Evolutionary conservation across 2,329 filamentous ascomycete genomes (phyloP).

Genomic region (Neofusicoccum umdonicola): DNA sequence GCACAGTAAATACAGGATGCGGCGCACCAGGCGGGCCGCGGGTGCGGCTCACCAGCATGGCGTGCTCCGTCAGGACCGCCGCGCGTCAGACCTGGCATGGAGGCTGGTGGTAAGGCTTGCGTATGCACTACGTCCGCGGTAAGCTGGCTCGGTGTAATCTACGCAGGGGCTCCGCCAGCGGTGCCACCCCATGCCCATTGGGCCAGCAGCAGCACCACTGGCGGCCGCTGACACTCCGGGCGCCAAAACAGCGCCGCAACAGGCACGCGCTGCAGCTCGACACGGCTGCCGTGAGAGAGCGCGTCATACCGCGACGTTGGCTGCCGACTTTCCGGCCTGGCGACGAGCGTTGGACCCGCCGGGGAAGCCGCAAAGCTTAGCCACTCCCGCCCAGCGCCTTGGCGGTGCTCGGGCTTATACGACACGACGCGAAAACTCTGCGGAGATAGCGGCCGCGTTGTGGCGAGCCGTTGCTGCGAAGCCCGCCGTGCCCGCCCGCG

Average conservation of each 20-base stretch:
- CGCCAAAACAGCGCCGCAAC: not conserved
- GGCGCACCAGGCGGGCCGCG: not conserved
- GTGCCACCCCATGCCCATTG: not conserved
- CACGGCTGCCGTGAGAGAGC: not conserved
- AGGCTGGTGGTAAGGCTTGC: conserved; percentile 5
- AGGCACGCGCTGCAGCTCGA: not conserved
- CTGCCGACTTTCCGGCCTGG: not conserved
- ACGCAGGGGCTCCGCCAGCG: not conserved
- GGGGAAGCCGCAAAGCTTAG: conserved; percentile 7
- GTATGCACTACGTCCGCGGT: conserved; percentile 1
- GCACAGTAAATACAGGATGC: not conserved
- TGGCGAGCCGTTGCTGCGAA: too few relatives aligned
- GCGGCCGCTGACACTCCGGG: not conserved
- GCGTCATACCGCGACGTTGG: not conserved
- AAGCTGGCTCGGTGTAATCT: conserved; percentile 1
- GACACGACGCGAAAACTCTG: not conserved
- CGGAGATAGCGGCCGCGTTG: not conserved
- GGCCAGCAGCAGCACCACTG: not conserved
- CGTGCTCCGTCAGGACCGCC: not conserved
- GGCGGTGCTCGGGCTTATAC: not conserved
- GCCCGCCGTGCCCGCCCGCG: too few relatives aligned
- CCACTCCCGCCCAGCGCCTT: not conserved
- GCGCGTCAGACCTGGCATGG: conserved; percentile 4
- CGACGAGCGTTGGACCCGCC: not conserved
- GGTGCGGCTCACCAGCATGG: conserved; percentile 5